Percentiles rank a stretch among this genome's conserved stretches.
These are phyloP conservation scores for Singerocomus rubriflavus DNA, from an alignment of 1,284 basidiomycete genomes.

Conservation along the genomic window DNA sequence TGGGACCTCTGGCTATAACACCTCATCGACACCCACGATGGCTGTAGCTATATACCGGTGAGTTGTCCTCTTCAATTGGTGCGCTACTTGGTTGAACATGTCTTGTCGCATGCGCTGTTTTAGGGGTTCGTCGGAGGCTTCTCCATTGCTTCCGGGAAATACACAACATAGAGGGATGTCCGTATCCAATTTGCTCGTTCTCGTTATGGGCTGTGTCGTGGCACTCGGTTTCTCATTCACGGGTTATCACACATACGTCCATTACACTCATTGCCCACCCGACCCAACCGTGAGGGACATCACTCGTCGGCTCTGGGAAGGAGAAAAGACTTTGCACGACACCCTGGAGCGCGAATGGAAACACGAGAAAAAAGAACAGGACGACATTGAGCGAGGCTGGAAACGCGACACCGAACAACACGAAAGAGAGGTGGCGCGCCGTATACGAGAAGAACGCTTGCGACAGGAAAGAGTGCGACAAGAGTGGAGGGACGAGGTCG, in stretches of 20 bases:
- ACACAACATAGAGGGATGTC: background rate
- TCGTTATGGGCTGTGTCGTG: background rate
- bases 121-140: background rate
- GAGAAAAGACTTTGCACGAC: background rate
- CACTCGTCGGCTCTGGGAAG: slow-evolving; percentile 2
- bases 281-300: slow-evolving; percentile 1
- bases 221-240: background rate
- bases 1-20: background rate
- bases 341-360: background rate
- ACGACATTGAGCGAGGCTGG: slow-evolving; percentile 1
- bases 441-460: slow-evolving; percentile 9
- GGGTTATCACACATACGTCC: background rate
- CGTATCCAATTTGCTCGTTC: no score
- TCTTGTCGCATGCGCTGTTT: background rate
- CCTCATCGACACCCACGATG: background rate
- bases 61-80: background rate
- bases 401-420: background rate
- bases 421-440: slow-evolving; percentile 5
- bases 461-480: slow-evolving; percentile 12
- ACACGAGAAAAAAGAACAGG: background rate
- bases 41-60: slow-evolving; percentile 1
- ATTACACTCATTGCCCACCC: background rate
- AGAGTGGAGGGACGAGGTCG: slow-evolving; percentile 4
- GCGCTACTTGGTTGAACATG: background rate
- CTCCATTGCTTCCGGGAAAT: background rate